phyloP scores from a whole-genome alignment of 2,329 filamentous ascomycete species.

The Acarospora socialis region DNA sequence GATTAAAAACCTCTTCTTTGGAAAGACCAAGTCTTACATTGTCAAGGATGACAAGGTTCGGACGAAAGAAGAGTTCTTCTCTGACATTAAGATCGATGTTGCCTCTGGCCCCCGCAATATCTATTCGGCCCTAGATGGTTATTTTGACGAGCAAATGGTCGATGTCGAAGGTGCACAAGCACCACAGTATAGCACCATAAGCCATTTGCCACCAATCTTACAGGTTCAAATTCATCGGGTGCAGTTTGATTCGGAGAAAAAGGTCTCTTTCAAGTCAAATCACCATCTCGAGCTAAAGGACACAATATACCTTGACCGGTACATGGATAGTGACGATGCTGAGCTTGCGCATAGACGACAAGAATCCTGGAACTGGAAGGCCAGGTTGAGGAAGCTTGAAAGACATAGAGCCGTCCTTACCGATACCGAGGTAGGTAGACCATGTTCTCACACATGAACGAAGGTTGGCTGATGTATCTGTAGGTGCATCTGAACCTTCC shows the following conservation, averaged over 20 bases:
- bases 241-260: slow-evolving; percentile 50
- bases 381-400: slow-evolving; percentile 44
- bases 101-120: slow-evolving; percentile 49
- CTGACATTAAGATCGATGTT: slow-evolving; percentile 49
- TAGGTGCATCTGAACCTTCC: slow-evolving; percentile 20
- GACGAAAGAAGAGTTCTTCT: slow-evolving; percentile 43
- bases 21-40: slow-evolving; percentile 30
- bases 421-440: slow-evolving; percentile 23
- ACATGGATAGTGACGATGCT: slow-evolving; percentile 52
- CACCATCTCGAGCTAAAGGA: slow-evolving; percentile 69
- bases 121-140: slow-evolving; percentile 71
- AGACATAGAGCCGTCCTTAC: slow-evolving; percentile 29
- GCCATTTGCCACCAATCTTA: slow-evolving; percentile 65
- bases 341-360: slow-evolving; percentile 50
- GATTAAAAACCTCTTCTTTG: slow-evolving; percentile 52
- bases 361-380: slow-evolving; percentile 61
- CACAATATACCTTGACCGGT: slow-evolving; percentile 74
- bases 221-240: slow-evolving; percentile 82
- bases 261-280: slow-evolving; percentile 54
- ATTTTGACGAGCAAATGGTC: slow-evolving; percentile 68
- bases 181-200: slow-evolving; percentile 56
- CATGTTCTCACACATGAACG: slow-evolving; percentile 4
- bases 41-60: slow-evolving; percentile 29
- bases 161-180: slow-evolving; percentile 48
- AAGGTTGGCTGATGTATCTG: slow-evolving; percentile 13